Conservation (phyloP, 2,329 filamentous ascomycete species). For the Teratosphaeria nubilosa region DNA sequence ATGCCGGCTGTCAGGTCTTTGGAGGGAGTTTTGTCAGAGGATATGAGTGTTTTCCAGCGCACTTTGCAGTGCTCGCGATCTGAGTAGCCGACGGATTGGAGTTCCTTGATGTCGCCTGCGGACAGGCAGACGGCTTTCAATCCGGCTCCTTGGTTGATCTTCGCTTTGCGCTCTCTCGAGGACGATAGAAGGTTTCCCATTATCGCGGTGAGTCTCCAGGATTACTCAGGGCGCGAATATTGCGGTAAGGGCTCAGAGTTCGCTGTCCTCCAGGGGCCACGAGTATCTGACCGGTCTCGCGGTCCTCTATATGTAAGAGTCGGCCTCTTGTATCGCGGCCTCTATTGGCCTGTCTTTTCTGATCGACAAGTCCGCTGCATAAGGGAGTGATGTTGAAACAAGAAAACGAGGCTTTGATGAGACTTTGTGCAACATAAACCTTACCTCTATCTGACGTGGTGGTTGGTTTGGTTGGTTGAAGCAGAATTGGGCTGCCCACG, state of each 20-base stretch:
- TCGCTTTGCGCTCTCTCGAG: neutral
- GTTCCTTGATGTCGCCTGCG: neutral
- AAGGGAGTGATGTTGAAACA: neutral
- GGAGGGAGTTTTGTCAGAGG: slow-evolving; percentile 24
- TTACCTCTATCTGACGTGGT: neutral
- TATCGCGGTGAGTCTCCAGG: neutral
- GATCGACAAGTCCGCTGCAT: neutral
- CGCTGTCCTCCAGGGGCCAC: neutral
- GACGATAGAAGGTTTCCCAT: neutral
- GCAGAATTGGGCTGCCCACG: neutral
- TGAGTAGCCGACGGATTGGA: neutral
- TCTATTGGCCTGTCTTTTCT: neutral
- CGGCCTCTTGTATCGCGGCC: neutral
- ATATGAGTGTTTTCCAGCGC: slow-evolving; percentile 34
- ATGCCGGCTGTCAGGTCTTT: slow-evolving; percentile 31
- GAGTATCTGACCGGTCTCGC: neutral
- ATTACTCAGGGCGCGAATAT: neutral
- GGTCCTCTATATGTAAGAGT: neutral
- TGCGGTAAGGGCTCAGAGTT: neutral
- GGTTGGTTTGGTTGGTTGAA: neutral
- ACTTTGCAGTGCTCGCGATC: slow-evolving; percentile 16
- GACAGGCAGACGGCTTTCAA: neutral
- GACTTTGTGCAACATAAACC: neutral
- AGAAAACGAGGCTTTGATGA: neutral
- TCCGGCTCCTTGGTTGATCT: neutral